Evolutionary conservation across 768 basidiomycete species (phyloP).

Genomic region (Bullera alba): DNA sequence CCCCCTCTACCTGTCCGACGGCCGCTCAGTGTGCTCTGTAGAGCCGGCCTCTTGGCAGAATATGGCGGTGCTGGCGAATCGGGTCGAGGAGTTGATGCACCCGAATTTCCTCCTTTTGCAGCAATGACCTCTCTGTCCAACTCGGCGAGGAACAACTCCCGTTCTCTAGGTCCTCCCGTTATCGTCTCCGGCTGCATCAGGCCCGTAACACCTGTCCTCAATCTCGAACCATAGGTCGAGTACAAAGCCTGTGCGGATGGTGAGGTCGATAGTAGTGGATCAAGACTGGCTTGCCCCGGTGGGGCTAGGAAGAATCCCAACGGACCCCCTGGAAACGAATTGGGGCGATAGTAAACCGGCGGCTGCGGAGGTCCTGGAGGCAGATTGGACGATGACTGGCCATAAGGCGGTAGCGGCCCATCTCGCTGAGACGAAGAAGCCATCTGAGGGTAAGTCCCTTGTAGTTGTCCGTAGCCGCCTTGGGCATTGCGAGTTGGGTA

Average conservation of each 20-base stretch:
- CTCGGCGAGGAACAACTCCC: constrained; percentile 28
- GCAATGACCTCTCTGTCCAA: constrained; percentile 19
- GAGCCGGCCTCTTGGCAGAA: background rate
- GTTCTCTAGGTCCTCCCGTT: constrained; percentile 39
- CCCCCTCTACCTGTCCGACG: constrained; percentile 11
- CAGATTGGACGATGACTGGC: background rate
- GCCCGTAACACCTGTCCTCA: constrained; percentile 80
- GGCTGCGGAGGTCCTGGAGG: background rate
- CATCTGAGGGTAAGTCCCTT: too few relatives aligned
- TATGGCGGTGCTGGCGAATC: constrained; percentile 22
- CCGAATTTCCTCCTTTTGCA: constrained; percentile 8
- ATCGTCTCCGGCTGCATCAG: constrained; percentile 78
- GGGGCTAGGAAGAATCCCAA: constrained; percentile 30
- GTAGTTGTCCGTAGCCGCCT: too few relatives aligned
- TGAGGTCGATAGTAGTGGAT: constrained; percentile 17
- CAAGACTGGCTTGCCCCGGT: constrained; percentile 29
- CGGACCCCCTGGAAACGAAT: constrained; percentile 22
- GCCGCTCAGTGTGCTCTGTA: constrained; percentile 12
- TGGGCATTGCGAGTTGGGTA: background rate
- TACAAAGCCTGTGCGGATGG: constrained; percentile 58
- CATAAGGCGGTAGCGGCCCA: too few relatives aligned
- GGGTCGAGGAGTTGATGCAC: constrained; percentile 23
- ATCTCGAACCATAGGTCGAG: constrained; percentile 79
- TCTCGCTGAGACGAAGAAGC: too few relatives aligned
- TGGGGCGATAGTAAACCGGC: constrained; percentile 17